Evolutionary conservation across 306 rosid species (phyloP).

Genomic region (Vachellia collinsii): DNA sequence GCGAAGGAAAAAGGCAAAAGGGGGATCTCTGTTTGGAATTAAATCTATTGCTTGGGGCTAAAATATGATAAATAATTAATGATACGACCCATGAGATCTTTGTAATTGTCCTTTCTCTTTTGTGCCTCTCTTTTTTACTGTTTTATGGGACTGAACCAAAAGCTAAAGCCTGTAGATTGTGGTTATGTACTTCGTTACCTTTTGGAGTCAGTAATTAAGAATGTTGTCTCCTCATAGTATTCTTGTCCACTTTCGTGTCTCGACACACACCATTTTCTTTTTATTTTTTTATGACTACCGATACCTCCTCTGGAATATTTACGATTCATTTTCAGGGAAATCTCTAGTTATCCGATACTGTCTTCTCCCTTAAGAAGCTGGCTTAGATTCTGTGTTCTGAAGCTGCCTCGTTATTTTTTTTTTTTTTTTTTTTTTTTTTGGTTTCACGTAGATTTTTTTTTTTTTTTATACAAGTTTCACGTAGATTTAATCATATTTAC

Average conservation of each 20-base stretch:
- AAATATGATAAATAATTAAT: constrained; percentile 1
- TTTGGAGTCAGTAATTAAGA: constrained; percentile 54
- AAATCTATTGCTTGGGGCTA: constrained; percentile 47
- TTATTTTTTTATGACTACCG: constrained; percentile 23
- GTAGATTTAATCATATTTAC: background rate
- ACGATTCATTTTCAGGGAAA: constrained; percentile 37
- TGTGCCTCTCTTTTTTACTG: constrained; percentile 36
- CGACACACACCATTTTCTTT: constrained; percentile 24
- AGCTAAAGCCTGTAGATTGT: constrained; percentile 48
- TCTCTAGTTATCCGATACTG: constrained; percentile 17
- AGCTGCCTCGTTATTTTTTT: constrained; percentile 31
- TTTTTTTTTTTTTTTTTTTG: background rate
- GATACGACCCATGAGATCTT: constrained; percentile 7
- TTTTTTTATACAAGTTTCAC: too few species aligned
- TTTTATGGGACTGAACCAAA: constrained; percentile 75
- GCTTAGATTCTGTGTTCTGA: constrained; percentile 32
- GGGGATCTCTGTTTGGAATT: constrained; percentile 45
- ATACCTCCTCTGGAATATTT: constrained; percentile 38
- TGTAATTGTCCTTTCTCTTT: constrained; percentile 21
- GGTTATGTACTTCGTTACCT: constrained; percentile 29
- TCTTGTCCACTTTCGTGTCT: constrained; percentile 18
- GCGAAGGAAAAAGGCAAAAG: constrained; percentile 60
- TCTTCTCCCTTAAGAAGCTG: constrained; percentile 35
- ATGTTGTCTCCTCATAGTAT: constrained; percentile 52
- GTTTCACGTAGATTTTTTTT: background rate